Percentiles rank a stretch among this genome's conserved stretches.
These are phyloP conservation scores for Pichia sp. DNA, from an alignment of 1,139 yeast species.

Conservation along the genomic window DNA sequence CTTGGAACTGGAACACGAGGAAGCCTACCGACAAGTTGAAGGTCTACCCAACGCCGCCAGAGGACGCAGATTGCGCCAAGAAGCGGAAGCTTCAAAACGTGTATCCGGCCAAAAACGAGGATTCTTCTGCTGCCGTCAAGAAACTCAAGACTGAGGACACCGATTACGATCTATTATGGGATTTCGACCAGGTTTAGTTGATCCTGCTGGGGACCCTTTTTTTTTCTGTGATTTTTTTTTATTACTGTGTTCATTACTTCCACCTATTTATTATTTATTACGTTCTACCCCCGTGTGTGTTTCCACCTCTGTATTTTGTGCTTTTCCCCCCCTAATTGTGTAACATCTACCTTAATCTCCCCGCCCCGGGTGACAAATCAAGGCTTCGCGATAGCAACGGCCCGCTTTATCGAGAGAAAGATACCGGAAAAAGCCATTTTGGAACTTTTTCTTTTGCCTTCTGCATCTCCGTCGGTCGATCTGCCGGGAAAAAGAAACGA, in stretches of 20 bases:
- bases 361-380: background rate
- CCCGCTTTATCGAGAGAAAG: background rate
- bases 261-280: background rate
- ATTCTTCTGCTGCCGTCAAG: background rate
- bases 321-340: background rate
- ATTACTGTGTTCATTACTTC: background rate
- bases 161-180: slow-evolving; percentile 25
- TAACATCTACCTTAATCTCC: background rate
- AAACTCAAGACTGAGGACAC: background rate
- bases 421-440: background rate
- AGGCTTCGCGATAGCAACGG: background rate
- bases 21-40: background rate
- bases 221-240: background rate
- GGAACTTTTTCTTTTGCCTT: background rate
- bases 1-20: slow-evolving; percentile 9
- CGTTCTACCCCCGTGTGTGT: background rate
- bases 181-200: slow-evolving; percentile 22
- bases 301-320: background rate
- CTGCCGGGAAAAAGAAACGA: background rate
- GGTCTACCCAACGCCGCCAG: slow-evolving; percentile 34
- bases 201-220: background rate
- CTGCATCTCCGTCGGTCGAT: background rate
- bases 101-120: background rate
- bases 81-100: background rate
- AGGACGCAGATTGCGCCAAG: slow-evolving; percentile 20